Evolutionary conservation across 768 basidiomycete species (phyloP), one percentile per base, ranked within the genome.

Genomic region (Pleurotus djamor): DNA sequence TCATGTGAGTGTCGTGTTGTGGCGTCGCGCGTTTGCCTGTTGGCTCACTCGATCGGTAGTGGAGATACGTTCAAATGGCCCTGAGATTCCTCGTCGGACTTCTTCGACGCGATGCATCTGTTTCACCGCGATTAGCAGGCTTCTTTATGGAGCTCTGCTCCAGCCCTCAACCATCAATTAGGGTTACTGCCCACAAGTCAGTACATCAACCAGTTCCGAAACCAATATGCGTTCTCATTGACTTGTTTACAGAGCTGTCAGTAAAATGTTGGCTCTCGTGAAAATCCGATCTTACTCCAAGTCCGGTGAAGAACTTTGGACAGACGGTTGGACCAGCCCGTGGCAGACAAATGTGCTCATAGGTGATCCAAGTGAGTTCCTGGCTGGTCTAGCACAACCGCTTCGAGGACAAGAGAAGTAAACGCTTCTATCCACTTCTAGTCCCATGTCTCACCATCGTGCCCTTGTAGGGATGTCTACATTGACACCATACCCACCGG

Each of bases 21-120:
- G 47, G 43, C 47, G 32, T 58, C 58, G 59, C 51, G 21, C 50
- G 59, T 21, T 21, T 54, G 34, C 48, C 60, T 47, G 60, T 37
- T 49, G 51, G 57, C 60, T 47, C 21, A 43, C 41, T 49, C 48
- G 44, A 34, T 59, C 59, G 66, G n/a, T 63, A 93, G 91, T 93
- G 91, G 91, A 80, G 91, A 74, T 93, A 93, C 69, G 78, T 86
- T 0, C 87, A 92, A 76, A 86, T 85, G 64, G 87, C 91, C 6
- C 70, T 79, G 34, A 81, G 80, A 36, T 87, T 90, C 66, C 68
- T 92, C 48, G 75, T 74, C 34, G 77, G 81, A 41, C 76, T 92
- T 34, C 75, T 92, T 57, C 81, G 87, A 65, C 78, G 90, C 67
- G 89, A 94, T 65, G 69, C 72, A 33, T 72, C 79, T 8, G 77